Percentiles rank a stretch among this genome's conserved stretches.
phyloP scores from a whole-genome alignment of 805 yeast species.

The Wickerhamiella spandovensis region DNA sequence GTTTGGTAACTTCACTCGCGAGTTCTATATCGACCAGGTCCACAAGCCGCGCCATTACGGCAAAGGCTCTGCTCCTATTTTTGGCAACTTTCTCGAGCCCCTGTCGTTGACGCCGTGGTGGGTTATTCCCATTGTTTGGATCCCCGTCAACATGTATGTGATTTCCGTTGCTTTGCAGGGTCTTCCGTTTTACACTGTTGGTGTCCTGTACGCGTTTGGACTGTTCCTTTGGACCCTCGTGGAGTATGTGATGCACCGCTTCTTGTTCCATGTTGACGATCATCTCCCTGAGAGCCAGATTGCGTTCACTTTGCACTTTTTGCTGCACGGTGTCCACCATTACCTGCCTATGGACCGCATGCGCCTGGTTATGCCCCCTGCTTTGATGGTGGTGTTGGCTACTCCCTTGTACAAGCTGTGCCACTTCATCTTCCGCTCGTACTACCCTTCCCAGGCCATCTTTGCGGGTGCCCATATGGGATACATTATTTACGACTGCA shows the following conservation, averaged over 20 bases:
- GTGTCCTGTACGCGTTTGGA: conserved; percentile 58
- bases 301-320: conserved; percentile 72
- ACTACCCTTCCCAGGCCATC: conserved; percentile 74
- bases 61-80: conserved; percentile 88
- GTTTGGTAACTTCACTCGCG: conserved; percentile 62
- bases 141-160: conserved; percentile 60
- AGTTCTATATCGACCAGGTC: conserved; percentile 87
- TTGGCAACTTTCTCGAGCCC: conserved; percentile 92
- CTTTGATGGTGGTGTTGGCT: conserved; percentile 58
- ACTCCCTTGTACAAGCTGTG: conserved; percentile 73
- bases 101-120: conserved; percentile 88
- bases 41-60: conserved; percentile 98
- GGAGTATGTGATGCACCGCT: conserved; percentile 81
- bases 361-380: conserved; percentile 94
- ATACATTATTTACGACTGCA: conserved; percentile 77
- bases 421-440: conserved; percentile 56
- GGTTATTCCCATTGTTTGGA: conserved; percentile 78
- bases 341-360: conserved; percentile 92
- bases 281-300: conserved; percentile 68
- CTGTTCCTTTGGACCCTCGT: conserved; percentile 83
- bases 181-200: conserved; percentile 15
- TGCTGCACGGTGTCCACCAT: conserved; percentile 93
- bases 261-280: conserved; percentile 82
- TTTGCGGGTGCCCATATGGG: conserved; percentile 96
- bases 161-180: conserved; percentile 47